Evolutionary conservation across 257 asterid species (phyloP).

Genomic region (Lithospermum erythrorhizon): DNA sequence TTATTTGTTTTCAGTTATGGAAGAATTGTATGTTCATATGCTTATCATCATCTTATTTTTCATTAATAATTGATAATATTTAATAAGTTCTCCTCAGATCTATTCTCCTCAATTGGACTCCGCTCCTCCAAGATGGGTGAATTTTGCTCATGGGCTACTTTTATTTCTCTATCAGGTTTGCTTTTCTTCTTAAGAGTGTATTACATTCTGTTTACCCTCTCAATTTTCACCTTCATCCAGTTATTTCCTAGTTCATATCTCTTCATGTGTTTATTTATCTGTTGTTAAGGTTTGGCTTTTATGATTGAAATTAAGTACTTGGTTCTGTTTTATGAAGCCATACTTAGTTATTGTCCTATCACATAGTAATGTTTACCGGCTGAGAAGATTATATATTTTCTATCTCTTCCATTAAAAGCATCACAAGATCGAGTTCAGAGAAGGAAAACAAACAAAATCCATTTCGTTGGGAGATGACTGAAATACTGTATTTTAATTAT

Average conservation of each 20-base stretch:
- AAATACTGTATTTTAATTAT: constrained; percentile 9
- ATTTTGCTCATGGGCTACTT: constrained; percentile 80
- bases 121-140: constrained; percentile 96
- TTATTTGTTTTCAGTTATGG: neutral
- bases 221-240: neutral
- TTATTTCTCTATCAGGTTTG: constrained; percentile 84
- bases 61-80: constrained; percentile 9
- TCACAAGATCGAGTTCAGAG: neutral
- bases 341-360: neutral
- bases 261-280: too few species aligned
- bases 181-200: neutral
- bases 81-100: constrained; percentile 32
- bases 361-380: neutral
- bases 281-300: neutral
- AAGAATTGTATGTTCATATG: neutral
- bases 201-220: neutral
- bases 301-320: neutral
- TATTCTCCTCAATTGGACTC: constrained; percentile 86
- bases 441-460: neutral
- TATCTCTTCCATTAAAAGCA: neutral
- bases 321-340: neutral
- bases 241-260: neutral
- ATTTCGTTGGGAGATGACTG: neutral
- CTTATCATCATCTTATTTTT: constrained; percentile 3
- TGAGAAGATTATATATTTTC: neutral